phyloP scores from a whole-genome alignment of 2,329 filamentous ascomycete genomes.

The Coniosporium tulheliwenetii region DNA sequence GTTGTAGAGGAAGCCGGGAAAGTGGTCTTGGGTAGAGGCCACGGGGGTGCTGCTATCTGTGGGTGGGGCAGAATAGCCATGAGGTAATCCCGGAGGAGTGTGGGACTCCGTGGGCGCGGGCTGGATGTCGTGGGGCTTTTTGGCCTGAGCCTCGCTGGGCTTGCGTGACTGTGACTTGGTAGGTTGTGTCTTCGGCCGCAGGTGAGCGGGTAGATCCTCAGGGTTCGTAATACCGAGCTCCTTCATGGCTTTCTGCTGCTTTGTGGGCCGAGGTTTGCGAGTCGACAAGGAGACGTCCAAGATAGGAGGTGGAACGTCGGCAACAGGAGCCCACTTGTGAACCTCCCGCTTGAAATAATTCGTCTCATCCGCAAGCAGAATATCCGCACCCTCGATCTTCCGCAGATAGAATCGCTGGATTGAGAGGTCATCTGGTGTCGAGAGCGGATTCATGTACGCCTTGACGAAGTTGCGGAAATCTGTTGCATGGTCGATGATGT shows the following conservation, averaged over 20 bases:
- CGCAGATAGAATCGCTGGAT: constrained; percentile 89
- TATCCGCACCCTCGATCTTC: constrained; percentile 94
- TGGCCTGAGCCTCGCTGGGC: constrained; percentile 32
- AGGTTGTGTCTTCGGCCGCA: constrained; percentile 62
- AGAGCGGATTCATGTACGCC: constrained; percentile 66
- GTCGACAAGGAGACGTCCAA: constrained; percentile 81
- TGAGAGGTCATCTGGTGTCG: constrained; percentile 71
- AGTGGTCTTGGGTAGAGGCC: constrained; percentile 2
- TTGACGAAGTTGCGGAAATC: constrained; percentile 72
- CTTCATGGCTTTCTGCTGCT: constrained; percentile 86
- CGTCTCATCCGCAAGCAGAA: constrained; percentile 81
- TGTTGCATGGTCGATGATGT: constrained; percentile 72
- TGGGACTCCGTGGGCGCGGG: constrained; percentile 19
- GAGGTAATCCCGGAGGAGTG: constrained; percentile 20
- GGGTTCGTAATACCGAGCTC: constrained; percentile 80
- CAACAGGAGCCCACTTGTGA: constrained; percentile 87
- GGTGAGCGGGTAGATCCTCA: constrained; percentile 72
- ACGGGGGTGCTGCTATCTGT: not conserved
- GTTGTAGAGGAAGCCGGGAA: constrained; percentile 10
- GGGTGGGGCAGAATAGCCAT: not conserved
- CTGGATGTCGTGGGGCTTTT: constrained; percentile 15
- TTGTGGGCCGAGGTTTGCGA: constrained; percentile 87
- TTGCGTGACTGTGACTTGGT: constrained; percentile 46
- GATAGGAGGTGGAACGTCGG: constrained; percentile 70
- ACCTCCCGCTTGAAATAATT: constrained; percentile 94